Evolutionary conservation across 2,329 filamentous ascomycete species (phyloP).

Genomic region (Parastagonospora avenae): DNA sequence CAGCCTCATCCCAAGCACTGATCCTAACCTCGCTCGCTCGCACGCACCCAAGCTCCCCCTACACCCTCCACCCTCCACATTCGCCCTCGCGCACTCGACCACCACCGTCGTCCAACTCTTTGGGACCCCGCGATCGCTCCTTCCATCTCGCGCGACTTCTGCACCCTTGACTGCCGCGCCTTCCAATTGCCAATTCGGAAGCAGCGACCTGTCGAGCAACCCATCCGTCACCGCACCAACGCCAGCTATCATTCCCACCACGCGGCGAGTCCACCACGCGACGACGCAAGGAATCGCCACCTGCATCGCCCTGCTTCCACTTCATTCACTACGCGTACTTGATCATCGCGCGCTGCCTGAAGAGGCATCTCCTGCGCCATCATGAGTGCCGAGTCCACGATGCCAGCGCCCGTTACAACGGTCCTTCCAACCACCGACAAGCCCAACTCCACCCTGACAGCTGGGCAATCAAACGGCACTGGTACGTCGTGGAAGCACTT

Average conservation of each 20-base stretch:
- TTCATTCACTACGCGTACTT: constrained; percentile 14
- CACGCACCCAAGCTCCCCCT: constrained; percentile 26
- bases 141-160: constrained; percentile 32
- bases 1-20: constrained; percentile 42
- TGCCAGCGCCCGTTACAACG: constrained; percentile 32
- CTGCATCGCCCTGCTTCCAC: constrained; percentile 14
- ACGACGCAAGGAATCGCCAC: constrained; percentile 8
- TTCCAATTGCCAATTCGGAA: constrained; percentile 20
- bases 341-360: constrained; percentile 15
- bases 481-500: constrained; percentile 29
- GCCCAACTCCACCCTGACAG: constrained; percentile 22
- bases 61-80: constrained; percentile 7
- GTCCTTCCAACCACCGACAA: constrained; percentile 36
- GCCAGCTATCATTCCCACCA: constrained; percentile 19
- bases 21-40: constrained; percentile 22
- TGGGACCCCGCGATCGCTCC: constrained; percentile 30
- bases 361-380: constrained; percentile 29
- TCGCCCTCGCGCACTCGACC: constrained; percentile 15
- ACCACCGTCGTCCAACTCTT: constrained; percentile 25
- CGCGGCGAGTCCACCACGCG: constrained; percentile 17
- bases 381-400: constrained; percentile 45
- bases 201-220: constrained; percentile 8
- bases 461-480: constrained; percentile 40
- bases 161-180: constrained; percentile 25
- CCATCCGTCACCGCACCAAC: constrained; percentile 6